Percentiles rank a stretch among this genome's conserved stretches.
Conservation (phyloP, 2,329 filamentous ascomycete genomes). For the Coniella vitis region DNA sequence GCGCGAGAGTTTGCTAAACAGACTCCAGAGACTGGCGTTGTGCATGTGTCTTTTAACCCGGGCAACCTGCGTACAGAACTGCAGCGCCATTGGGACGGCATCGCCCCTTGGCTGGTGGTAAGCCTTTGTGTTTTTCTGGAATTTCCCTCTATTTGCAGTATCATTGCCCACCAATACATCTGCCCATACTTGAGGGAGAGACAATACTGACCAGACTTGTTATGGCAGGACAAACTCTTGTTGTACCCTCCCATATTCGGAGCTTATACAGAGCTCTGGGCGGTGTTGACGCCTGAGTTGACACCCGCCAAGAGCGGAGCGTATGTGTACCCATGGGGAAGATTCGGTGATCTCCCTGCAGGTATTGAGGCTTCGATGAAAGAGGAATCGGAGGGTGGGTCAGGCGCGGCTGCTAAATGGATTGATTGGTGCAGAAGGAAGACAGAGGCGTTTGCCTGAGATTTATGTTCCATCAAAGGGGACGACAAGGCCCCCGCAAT, state of each 20-base stretch:
- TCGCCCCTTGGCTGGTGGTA: background rate
- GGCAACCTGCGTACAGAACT: slow-evolving; percentile 19
- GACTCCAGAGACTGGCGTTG: slow-evolving; percentile 17
- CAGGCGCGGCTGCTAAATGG: background rate
- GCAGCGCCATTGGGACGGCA: slow-evolving; percentile 5
- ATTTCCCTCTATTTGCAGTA: background rate
- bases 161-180: background rate
- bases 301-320: slow-evolving; percentile 27
- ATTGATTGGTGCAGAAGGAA: slow-evolving; percentile 3
- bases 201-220: background rate
- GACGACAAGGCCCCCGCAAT: no score
- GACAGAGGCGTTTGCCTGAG: background rate
- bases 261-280: slow-evolving; percentile 42
- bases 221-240: background rate
- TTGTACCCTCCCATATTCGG: slow-evolving; percentile 25
- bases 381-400: background rate
- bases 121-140: background rate
- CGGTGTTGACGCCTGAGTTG: slow-evolving; percentile 37
- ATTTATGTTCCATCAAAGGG: background rate
- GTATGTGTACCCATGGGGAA: slow-evolving; percentile 17
- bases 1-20: slow-evolving; percentile 17
- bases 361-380: background rate
- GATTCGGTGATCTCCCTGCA: slow-evolving; percentile 4
- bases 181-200: no score
- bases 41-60: slow-evolving; percentile 20